A percentile compares a stretch with the other conserved stretches of the same genome.
phyloP scores from a whole-genome alignment of 495 filamentous ascomycete species.

The Daldinia childiae region DNA sequence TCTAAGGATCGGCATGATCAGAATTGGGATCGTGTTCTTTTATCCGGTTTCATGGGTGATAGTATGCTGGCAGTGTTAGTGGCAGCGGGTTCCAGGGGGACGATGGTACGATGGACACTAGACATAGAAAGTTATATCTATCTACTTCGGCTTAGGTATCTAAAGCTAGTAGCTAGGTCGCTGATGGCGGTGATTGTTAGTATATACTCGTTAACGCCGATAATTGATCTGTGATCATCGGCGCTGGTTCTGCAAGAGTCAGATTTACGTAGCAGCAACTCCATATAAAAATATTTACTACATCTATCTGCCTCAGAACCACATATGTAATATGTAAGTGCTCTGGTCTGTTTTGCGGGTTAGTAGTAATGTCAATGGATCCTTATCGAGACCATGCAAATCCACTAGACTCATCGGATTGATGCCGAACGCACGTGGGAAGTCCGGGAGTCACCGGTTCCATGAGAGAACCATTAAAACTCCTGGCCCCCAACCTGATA shows the following conservation, averaged over 20 bases:
- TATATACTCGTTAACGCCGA: neutral
- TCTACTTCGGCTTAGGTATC: neutral
- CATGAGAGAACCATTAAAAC: neutral
- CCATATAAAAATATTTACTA: neutral
- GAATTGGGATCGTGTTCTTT: neutral
- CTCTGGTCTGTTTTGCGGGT: neutral
- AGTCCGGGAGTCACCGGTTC: neutral
- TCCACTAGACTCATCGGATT: neutral
- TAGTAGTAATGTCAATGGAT: neutral
- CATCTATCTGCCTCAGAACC: neutral
- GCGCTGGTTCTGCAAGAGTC: neutral
- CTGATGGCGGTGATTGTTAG: neutral
- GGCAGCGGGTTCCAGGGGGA: neutral
- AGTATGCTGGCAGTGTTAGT: neutral
- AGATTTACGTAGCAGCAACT: neutral
- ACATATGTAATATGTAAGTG: neutral
- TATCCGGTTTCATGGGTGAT: neutral
- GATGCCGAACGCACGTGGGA: constrained; percentile 1
- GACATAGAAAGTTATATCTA: neutral
- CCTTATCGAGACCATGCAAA: neutral
- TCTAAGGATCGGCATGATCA: neutral
- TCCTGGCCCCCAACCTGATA: constrained; percentile 1
- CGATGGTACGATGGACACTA: neutral
- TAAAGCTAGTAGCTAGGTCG: neutral
- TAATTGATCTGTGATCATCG: neutral